These are phyloP conservation scores for Trichosporon coremiiforme DNA, from an alignment of 1,284 basidiomycete genomes.

Conservation along the genomic window DNA sequence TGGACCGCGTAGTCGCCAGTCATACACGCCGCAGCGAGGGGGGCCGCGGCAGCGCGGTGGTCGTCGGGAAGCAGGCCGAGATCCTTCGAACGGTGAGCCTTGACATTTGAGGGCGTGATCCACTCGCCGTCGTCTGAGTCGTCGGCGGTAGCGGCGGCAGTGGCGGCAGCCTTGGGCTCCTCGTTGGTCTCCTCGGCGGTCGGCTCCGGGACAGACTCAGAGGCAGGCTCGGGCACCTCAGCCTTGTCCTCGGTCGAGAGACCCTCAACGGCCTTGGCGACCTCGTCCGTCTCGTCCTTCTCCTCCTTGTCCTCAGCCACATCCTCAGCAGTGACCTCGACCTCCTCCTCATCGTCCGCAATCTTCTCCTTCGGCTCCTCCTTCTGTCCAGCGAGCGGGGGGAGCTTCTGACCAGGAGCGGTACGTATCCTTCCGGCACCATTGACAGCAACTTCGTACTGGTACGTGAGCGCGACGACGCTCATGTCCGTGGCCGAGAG, in stretches of 20 bases:
- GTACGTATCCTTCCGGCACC: slow-evolving; percentile 59
- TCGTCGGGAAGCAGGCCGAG: slow-evolving; percentile 71
- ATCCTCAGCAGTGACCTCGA: slow-evolving; percentile 56
- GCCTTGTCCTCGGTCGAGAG: slow-evolving; percentile 21
- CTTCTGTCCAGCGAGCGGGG: slow-evolving; percentile 23
- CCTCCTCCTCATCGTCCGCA: slow-evolving; percentile 51
- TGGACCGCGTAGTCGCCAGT: slow-evolving; percentile 99
- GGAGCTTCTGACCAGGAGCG: slow-evolving; percentile 57
- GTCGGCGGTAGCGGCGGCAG: slow-evolving; percentile 58
- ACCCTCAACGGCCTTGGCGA: slow-evolving; percentile 17
- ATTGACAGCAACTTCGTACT: slow-evolving; percentile 66
- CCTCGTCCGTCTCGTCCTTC: slow-evolving; percentile 24
- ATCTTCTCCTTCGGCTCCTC: slow-evolving; percentile 54
- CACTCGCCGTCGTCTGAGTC: slow-evolving; percentile 87
- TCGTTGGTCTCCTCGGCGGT: slow-evolving; percentile 15
- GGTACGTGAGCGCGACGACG: slow-evolving; percentile 85
- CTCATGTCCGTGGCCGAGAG: slow-evolving; percentile 89
- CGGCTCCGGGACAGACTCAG: neutral
- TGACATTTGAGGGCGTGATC: slow-evolving; percentile 92
- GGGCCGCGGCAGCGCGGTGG: slow-evolving; percentile 27
- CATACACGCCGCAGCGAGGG: slow-evolving; percentile 74
- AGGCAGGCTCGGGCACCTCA: neutral
- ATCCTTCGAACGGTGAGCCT: slow-evolving; percentile 82
- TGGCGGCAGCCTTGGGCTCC: neutral
- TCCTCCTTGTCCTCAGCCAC: slow-evolving; percentile 29